phyloP scores from a whole-genome alignment of 2,329 filamentous ascomycete species.

The Davidsoniella australis region DNA sequence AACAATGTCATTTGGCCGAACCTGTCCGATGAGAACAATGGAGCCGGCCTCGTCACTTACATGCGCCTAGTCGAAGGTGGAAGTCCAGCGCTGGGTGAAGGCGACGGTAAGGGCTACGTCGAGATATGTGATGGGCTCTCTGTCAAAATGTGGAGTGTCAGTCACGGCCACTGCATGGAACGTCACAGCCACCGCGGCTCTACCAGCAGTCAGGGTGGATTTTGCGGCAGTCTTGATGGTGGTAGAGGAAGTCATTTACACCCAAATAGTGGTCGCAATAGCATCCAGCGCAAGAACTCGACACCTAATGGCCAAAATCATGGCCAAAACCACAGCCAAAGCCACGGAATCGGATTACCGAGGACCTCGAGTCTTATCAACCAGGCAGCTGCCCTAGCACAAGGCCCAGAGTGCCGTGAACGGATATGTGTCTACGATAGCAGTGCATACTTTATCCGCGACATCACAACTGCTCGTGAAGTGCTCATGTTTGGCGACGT shows the following conservation, averaged over 20 bases:
- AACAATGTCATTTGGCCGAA: slow-evolving; percentile 98
- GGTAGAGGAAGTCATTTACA: slow-evolving; percentile 17
- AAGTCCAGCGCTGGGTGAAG: slow-evolving; percentile 66
- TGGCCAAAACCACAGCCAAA: slow-evolving; percentile 1
- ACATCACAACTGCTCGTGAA: slow-evolving; percentile 52
- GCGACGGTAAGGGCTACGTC: slow-evolving; percentile 65
- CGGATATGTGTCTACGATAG: slow-evolving; percentile 62
- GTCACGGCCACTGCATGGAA: slow-evolving; percentile 78
- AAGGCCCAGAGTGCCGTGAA: slow-evolving; percentile 23
- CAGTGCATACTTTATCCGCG: slow-evolving; percentile 83
- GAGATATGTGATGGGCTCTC: slow-evolving; percentile 77
- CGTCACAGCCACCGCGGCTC: slow-evolving; percentile 47
- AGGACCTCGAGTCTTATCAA: slow-evolving; percentile 9
- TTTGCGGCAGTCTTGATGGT: slow-evolving; percentile 32
- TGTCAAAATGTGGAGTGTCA: slow-evolving; percentile 76
- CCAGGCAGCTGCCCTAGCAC: slow-evolving; percentile 13
- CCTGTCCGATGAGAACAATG: slow-evolving; percentile 85
- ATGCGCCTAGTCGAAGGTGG: slow-evolving; percentile 78
- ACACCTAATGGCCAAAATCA: slow-evolving; percentile 8
- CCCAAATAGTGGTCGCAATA: slow-evolving; percentile 11
- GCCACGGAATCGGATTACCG: slow-evolving; percentile 1
- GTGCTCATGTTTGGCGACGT: slow-evolving; percentile 91
- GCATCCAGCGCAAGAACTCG: slow-evolving; percentile 2
- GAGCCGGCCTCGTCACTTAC: slow-evolving; percentile 82
- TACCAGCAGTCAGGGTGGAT: slow-evolving; percentile 31